Evolutionary conservation across 2,329 filamentous ascomycete species (phyloP), one percentile per base, ranked within the genome.

Genomic region (Fusarium sarcochroum): DNA sequence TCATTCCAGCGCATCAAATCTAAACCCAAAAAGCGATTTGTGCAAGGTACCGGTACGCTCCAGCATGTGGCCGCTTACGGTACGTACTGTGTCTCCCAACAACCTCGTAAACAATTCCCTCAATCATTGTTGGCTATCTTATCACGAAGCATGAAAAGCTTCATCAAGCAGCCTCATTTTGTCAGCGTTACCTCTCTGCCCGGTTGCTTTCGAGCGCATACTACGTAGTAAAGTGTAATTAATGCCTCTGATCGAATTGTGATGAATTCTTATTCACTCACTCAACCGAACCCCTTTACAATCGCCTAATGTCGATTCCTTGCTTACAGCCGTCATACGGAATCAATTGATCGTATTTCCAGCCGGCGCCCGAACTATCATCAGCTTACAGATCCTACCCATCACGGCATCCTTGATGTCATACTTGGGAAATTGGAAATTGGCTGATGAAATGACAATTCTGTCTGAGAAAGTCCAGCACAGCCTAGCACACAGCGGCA

Each of bases 91-190:
- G 25, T 11, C 10, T 30, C 10, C 27, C 32, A 35, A 20, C 17
- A 9, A n/a, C 45, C 45, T 56, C 45, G 53, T 56, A 56, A 51
- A 40, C n/a, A 38, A 35, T 51, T 18, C 53, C 34, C 53, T 56
- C 53, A 56, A 48, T 51, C 34, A 13, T 25, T 51, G 34, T 30
- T 30, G 27, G 27, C 34, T 17, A 35, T 17, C 34, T 35, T 35
- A 17, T 17, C 14, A 5, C 10, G 27, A 30, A 15, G 17, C 7
- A 15, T 17, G 14, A 17, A 35, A 35, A 17, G 14, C 14, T 8
- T 17, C 17, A 13, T 15, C 17, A 35, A 35, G 34, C 15, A 35
- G 34, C 34, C 17, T 15, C 14, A 8, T 35, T 35, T 35, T 17
- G 17, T 15, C 34, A 15, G 34, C 34, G 14, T 35, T 17, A 4